Conservation (phyloP, 1,284 basidiomycete species). For the Cryptococcus neoformans region DNA sequence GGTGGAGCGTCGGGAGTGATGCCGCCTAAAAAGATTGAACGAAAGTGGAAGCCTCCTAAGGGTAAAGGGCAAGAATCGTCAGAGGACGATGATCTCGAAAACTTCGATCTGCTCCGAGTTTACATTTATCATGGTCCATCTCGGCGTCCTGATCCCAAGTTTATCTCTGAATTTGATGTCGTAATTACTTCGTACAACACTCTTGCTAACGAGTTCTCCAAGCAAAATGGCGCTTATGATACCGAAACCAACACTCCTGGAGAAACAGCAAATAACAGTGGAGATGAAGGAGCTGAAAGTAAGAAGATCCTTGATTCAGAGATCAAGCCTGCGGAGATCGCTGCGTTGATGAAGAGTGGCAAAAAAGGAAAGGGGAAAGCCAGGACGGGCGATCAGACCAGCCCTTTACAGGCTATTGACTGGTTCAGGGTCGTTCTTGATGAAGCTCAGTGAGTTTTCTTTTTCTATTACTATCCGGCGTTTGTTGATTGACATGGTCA, state of each 20-base stretch:
- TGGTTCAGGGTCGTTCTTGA: constrained; percentile 99
- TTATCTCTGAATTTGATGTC: constrained; percentile 89
- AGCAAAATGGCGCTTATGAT: constrained; percentile 66
- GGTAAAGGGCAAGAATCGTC: constrained; percentile 16
- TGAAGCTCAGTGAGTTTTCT: constrained; percentile 85
- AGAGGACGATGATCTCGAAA: constrained; percentile 22
- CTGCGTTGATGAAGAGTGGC: constrained; percentile 58
- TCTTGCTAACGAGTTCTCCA: constrained; percentile 90
- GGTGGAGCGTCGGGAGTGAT: constrained; percentile 59
- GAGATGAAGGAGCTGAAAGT: constrained; percentile 30
- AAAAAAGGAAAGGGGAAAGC: constrained; percentile 53
- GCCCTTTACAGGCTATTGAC: constrained; percentile 89
- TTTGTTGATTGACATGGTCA: neutral
- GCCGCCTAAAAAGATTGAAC: constrained; percentile 26
- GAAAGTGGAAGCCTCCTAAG: constrained; percentile 27
- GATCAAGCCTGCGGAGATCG: constrained; percentile 57
- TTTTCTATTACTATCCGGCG: too few relatives aligned
- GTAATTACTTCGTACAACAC: constrained; percentile 98
- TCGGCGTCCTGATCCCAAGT: constrained; percentile 76
- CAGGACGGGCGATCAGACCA: constrained; percentile 59
- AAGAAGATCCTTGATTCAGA: constrained; percentile 61
- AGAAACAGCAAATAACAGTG: constrained; percentile 39
- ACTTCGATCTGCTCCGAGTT: constrained; percentile 59
- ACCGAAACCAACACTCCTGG: constrained; percentile 33
- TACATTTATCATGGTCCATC: constrained; percentile 96